phyloP scores from a whole-genome alignment of 2,329 filamentous ascomycete genomes.

The Aspergillus hortae region DNA sequence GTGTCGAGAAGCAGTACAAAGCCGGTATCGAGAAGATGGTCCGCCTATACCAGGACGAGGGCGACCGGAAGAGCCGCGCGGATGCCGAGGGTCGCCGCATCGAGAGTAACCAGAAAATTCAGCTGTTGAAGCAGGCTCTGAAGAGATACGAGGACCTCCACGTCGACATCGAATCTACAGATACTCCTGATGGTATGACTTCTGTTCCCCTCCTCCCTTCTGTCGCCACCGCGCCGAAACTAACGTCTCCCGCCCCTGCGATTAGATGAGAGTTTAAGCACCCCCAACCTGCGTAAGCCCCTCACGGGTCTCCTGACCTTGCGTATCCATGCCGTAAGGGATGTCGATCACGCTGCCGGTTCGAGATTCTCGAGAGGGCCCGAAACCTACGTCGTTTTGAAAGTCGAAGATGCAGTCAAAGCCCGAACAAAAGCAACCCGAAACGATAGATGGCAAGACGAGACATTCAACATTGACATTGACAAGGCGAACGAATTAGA shows the following conservation, averaged over 20 bases:
- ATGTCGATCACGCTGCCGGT: conserved; percentile 85
- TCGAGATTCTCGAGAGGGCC: conserved; percentile 84
- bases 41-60: conserved; percentile 93
- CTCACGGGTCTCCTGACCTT: conserved; percentile 86
- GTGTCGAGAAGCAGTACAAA: conserved; percentile 97
- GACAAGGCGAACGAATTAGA: conserved; percentile 99
- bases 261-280: conserved; percentile 91
- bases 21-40: conserved; percentile 99
- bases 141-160: conserved; percentile 97
- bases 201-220: conserved; percentile 5
- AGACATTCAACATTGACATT: conserved; percentile 87
- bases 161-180: conserved; percentile 79
- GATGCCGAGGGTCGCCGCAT: conserved; percentile 86
- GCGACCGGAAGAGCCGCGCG: conserved; percentile 89
- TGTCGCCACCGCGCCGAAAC: conserved; percentile 8
- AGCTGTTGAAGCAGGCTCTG: conserved; percentile 89
- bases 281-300: conserved; percentile 93
- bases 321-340: conserved; percentile 81
- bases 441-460: conserved; percentile 86
- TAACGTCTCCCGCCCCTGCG: conserved; percentile 21
- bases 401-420: conserved; percentile 91
- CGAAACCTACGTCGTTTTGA: conserved; percentile 93
- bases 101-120: conserved; percentile 97
- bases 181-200: conserved; percentile 72
- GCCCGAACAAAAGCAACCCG: conserved; percentile 81